Conservation (phyloP, 1,284 basidiomycete species). For the Flammula alnicola region DNA sequence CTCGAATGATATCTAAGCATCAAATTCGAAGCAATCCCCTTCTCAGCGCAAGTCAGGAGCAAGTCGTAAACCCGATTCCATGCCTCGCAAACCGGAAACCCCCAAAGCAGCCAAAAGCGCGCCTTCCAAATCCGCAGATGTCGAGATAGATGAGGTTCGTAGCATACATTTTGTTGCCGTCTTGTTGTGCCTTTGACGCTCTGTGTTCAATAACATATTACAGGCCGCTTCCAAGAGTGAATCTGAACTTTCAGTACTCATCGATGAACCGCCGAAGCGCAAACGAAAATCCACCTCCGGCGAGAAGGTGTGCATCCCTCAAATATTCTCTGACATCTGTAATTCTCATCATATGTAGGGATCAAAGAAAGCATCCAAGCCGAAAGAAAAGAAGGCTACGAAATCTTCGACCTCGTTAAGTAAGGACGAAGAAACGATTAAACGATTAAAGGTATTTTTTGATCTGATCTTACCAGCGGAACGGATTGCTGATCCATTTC, state of each 20-base stretch:
- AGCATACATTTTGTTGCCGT: neutral
- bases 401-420: constrained; percentile 28
- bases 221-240: constrained; percentile 45
- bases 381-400: constrained; percentile 32
- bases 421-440: constrained; percentile 65
- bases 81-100: neutral
- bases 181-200: neutral
- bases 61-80: constrained; percentile 1
- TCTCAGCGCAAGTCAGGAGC: too few species aligned
- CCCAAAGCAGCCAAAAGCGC: neutral
- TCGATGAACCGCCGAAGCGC: constrained; percentile 58
- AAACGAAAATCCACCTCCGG: constrained; percentile 39
- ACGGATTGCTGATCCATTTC: neutral
- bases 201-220: too few species aligned
- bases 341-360: constrained; percentile 16
- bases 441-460: constrained; percentile 56
- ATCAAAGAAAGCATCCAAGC: constrained; percentile 31
- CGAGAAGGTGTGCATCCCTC: constrained; percentile 33
- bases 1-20: too few species aligned
- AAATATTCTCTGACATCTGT: neutral
- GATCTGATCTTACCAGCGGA: neutral
- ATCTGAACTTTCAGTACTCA: constrained; percentile 63
- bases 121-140: constrained; percentile 4
- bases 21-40: too few species aligned
- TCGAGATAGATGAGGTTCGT: constrained; percentile 6